A percentile compares a stretch with the other conserved stretches of the same genome.
phyloP scores from a whole-genome alignment of 2,329 filamentous ascomycete species.

The Cryphonectria carpinicola region DNA sequence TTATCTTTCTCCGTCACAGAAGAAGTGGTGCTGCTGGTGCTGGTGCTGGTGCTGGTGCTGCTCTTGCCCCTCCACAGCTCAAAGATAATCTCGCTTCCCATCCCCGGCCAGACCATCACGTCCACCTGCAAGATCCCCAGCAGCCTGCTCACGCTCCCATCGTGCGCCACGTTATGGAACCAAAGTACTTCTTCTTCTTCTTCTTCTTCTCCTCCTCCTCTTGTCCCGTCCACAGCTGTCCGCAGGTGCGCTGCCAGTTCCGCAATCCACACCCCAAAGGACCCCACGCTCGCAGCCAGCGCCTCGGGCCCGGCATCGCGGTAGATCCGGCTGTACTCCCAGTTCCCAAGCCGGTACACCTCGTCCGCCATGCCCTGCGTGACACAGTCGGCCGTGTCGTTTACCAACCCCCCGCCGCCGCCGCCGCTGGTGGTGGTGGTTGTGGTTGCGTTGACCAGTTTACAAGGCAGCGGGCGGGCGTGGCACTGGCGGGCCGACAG shows the following conservation, averaged over 20 bases:
- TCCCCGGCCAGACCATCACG: conserved; percentile 81
- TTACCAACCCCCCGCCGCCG: conserved; percentile 39
- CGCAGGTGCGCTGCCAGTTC: conserved; percentile 72
- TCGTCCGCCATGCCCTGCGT: conserved; percentile 64
- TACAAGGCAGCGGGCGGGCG: conserved; percentile 72
- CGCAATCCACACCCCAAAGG: conserved; percentile 74
- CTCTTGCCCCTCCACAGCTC: conserved; percentile 63
- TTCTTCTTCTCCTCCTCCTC: conserved; percentile 31
- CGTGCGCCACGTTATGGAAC: conserved; percentile 79
- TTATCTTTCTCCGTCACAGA: conserved; percentile 26
- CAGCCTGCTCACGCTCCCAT: conserved; percentile 71
- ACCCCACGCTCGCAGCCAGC: conserved; percentile 63
- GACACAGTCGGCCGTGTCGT: conserved; percentile 59
- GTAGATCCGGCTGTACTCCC: conserved; percentile 81
- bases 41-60: background rate
- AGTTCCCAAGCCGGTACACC: conserved; percentile 77
- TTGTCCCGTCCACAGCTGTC: conserved; percentile 46
- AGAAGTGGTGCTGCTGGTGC: no score
- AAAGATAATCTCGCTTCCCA: conserved; percentile 79
- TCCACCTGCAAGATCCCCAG: conserved; percentile 74
- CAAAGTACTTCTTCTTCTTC: conserved; percentile 50
- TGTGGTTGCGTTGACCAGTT: conserved; percentile 40
- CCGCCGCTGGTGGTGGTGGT: conserved; percentile 17
- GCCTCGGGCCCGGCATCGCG: conserved; percentile 63
- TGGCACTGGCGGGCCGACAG: conserved; percentile 80